Evolutionary conservation across 768 basidiomycete species (phyloP).

Genomic region (Kwoniella dejecticola): DNA sequence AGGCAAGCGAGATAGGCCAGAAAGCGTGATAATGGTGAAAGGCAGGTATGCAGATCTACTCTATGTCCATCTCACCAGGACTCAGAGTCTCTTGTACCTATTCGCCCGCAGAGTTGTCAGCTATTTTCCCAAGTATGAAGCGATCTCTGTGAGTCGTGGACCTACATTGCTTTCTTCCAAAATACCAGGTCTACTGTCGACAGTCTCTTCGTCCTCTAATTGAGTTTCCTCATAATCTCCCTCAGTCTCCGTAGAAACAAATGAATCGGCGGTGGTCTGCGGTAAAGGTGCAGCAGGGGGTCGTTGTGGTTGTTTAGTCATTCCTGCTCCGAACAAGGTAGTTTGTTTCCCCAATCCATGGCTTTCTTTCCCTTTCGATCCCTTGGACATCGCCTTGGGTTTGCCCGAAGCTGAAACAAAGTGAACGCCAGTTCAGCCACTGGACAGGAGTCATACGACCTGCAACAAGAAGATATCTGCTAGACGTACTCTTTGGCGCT

Average conservation of each 20-base stretch:
- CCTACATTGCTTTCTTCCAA: conserved; percentile 32
- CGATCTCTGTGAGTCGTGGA: neutral
- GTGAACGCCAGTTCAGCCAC: too few relatives aligned
- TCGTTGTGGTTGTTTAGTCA: conserved; percentile 28
- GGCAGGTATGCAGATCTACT: neutral
- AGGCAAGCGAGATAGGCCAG: too few relatives aligned
- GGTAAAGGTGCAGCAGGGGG: conserved; percentile 14
- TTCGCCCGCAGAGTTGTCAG: neutral
- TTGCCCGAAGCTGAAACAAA: conserved; percentile 8
- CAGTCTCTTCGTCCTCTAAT: conserved; percentile 25
- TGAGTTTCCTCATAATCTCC: conserved; percentile 20
- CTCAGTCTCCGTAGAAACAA: conserved; percentile 25
- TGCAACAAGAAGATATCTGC: too few relatives aligned
- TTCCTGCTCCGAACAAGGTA: conserved; percentile 34
- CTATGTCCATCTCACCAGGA: conserved; percentile 37
- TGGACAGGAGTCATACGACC: too few relatives aligned
- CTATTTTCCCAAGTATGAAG: neutral
- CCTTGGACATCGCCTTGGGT: conserved; percentile 12
- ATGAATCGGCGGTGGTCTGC: conserved; percentile 14
- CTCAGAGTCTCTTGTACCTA: conserved; percentile 33
- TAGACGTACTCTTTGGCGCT: conserved; percentile 29
- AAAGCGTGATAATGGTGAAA: too few relatives aligned
- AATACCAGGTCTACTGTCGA: conserved; percentile 15
- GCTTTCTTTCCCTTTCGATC: conserved; percentile 14
- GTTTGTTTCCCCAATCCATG: conserved; percentile 37